Evolutionary conservation across 1,284 basidiomycete species (phyloP).

Genomic region (Papiliotrema laurentii): DNA sequence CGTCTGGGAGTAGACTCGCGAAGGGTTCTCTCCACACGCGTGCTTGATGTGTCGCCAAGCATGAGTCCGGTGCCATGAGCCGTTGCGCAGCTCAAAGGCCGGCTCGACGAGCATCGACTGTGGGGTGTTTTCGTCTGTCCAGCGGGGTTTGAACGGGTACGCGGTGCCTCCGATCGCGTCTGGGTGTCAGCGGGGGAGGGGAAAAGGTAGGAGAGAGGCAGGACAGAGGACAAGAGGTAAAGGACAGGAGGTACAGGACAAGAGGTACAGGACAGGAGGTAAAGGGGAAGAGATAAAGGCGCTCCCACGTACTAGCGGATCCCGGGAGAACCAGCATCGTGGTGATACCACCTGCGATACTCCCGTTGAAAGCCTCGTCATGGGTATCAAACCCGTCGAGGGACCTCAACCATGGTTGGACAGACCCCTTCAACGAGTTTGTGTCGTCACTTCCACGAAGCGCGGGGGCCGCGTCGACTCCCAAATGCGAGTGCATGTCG

Average conservation of each 20-base stretch:
- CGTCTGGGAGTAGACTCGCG: slow-evolving; percentile 50
- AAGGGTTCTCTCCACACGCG: slow-evolving; percentile 53
- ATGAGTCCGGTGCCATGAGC: slow-evolving; percentile 36
- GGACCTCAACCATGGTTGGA: slow-evolving; percentile 51
- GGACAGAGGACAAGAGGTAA: too few species aligned
- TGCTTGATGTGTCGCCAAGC: slow-evolving; percentile 46
- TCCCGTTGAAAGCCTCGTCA: slow-evolving; percentile 44
- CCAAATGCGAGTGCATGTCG: slow-evolving; percentile 76
- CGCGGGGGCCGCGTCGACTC: slow-evolving; percentile 60
- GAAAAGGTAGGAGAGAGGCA: too few species aligned
- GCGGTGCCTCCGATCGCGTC: slow-evolving; percentile 26
- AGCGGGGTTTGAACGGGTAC: slow-evolving; percentile 53
- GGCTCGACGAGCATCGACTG: slow-evolving; percentile 49
- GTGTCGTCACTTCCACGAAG: slow-evolving; percentile 52
- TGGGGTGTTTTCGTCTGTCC: slow-evolving; percentile 46
- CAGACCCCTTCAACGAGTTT: slow-evolving; percentile 45
- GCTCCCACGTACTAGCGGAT: slow-evolving; percentile 16
- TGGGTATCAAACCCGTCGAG: slow-evolving; percentile 55
- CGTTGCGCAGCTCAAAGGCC: slow-evolving; percentile 42
- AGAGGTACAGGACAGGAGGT: too few species aligned
- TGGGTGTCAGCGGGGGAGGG: not conserved
- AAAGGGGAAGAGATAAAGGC: too few species aligned
- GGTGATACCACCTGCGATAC: slow-evolving; percentile 53
- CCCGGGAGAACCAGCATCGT: slow-evolving; percentile 53
- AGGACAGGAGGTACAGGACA: too few species aligned